Evolutionary conservation across 2,329 filamentous ascomycete genomes (phyloP).

Genomic region (Aspergillus sp.): DNA sequence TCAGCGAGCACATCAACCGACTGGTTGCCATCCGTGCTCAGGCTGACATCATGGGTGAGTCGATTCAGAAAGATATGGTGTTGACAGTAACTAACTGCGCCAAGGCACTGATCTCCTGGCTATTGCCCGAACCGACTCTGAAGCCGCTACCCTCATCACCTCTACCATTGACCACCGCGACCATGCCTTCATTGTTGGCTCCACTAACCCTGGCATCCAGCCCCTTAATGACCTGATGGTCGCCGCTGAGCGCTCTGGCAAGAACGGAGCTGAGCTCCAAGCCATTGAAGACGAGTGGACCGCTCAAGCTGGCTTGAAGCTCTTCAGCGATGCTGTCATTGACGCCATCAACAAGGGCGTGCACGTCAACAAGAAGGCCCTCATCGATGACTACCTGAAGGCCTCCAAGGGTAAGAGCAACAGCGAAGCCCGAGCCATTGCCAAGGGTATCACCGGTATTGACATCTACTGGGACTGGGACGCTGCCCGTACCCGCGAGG

Average conservation of each 20-base stretch:
- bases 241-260: conserved; percentile 75
- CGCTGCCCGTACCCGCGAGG: conserved; percentile 83
- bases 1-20: conserved; percentile 96
- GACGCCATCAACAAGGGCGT: conserved; percentile 71
- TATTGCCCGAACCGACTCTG: conserved; percentile 91
- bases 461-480: conserved; percentile 97
- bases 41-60: conserved; percentile 90
- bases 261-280: conserved; percentile 75
- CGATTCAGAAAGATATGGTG: neutral
- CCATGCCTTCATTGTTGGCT: conserved; percentile 86
- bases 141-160: conserved; percentile 95
- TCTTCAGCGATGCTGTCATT: conserved; percentile 85
- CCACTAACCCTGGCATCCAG: conserved; percentile 78
- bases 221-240: conserved; percentile 89
- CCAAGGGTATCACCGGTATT: conserved; percentile 68
- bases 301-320: conserved; percentile 70
- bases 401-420: conserved; percentile 80
- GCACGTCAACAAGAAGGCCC: conserved; percentile 60
- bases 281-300: conserved; percentile 89
- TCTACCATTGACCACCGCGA: conserved; percentile 94
- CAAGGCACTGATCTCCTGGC: conserved; percentile 77
- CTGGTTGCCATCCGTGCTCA: conserved; percentile 94
- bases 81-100: conserved; percentile 1
- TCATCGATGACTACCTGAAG: conserved; percentile 63
- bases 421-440: conserved; percentile 72